Percentiles rank a stretch among this genome's conserved stretches.
phyloP scores from a whole-genome alignment of 805 yeast species.

The Blastobotrys americana region DNA sequence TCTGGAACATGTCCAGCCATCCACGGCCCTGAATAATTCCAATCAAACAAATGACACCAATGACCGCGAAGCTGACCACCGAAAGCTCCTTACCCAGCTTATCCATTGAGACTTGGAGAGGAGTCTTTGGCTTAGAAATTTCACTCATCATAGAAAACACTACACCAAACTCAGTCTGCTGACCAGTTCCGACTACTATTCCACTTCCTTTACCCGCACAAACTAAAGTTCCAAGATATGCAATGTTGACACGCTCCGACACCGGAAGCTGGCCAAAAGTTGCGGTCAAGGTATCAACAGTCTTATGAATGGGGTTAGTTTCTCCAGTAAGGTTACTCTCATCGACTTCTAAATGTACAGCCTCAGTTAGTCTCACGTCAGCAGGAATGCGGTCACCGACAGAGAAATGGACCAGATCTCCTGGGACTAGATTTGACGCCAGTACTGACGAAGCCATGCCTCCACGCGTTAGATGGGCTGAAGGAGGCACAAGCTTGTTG shows the following conservation, averaged over 20 bases:
- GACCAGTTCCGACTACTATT: conserved; percentile 84
- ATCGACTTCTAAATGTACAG: conserved; percentile 78
- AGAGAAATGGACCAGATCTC: conserved; percentile 81
- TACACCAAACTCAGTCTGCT: conserved; percentile 85
- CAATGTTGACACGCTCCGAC: conserved; percentile 68
- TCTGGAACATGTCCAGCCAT: conserved; percentile 97
- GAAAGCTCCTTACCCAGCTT: conserved; percentile 88
- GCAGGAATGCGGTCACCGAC: conserved; percentile 98
- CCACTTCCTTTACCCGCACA: conserved; percentile 95
- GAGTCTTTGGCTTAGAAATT: conserved; percentile 97
- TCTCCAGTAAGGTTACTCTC: conserved; percentile 96
- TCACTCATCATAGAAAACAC: conserved; percentile 93
- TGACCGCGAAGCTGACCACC: conserved; percentile 72
- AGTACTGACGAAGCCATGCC: conserved; percentile 72
- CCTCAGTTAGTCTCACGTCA: conserved; percentile 72
- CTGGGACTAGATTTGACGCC: conserved; percentile 88
- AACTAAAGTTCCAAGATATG: conserved; percentile 95
- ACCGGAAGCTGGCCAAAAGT: conserved; percentile 38
- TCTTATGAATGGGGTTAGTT: conserved; percentile 75
- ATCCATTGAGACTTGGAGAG: conserved; percentile 93
- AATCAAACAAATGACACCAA: conserved; percentile 83
- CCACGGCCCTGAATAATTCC: conserved; percentile 89
- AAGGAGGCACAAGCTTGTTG: conserved; percentile 92
- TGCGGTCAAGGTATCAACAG: conserved; percentile 34
- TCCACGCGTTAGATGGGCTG: conserved; percentile 81